Evolutionary conservation across 2,329 filamentous ascomycete species (phyloP).

Genomic region (Pseudogymnoascus sp.): DNA sequence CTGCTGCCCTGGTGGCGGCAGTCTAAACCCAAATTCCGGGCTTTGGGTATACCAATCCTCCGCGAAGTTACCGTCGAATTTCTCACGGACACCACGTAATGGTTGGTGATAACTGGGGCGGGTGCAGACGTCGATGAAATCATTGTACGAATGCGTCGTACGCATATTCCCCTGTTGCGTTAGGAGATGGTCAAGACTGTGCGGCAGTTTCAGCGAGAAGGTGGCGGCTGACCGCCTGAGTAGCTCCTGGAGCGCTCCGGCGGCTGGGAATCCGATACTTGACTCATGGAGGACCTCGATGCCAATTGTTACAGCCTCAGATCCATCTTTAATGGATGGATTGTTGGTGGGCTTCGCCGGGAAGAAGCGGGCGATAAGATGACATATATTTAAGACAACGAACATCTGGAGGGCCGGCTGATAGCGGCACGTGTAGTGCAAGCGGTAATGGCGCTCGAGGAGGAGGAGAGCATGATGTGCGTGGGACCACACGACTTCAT

Average conservation of each 20-base stretch:
- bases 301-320: constrained; percentile 23
- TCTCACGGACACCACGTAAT: constrained; percentile 21
- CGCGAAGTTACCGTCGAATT: constrained; percentile 23
- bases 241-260: constrained; percentile 25
- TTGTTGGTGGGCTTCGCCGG: constrained; percentile 17
- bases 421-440: constrained; percentile 24
- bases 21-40: constrained; percentile 17
- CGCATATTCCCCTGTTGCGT: neutral
- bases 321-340: constrained; percentile 18
- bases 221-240: constrained; percentile 22
- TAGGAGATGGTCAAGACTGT: constrained; percentile 16
- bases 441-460: constrained; percentile 23
- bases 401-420: constrained; percentile 29
- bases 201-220: constrained; percentile 19
- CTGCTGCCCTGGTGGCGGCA: neutral
- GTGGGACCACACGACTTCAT: constrained; percentile 23
- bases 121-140: constrained; percentile 27
- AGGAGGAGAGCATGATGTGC: constrained; percentile 26
- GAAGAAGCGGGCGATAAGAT: constrained; percentile 25
- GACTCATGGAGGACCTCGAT: constrained; percentile 25
- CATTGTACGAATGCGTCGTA: constrained; percentile 17
- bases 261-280: constrained; percentile 22
- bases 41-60: constrained; percentile 21
- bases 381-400: constrained; percentile 25
- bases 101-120: constrained; percentile 25